Evolutionary conservation across 2,329 filamentous ascomycete species (phyloP), one percentile per base, ranked within the genome.

Genomic region (Aspergillus sclerotialis): DNA sequence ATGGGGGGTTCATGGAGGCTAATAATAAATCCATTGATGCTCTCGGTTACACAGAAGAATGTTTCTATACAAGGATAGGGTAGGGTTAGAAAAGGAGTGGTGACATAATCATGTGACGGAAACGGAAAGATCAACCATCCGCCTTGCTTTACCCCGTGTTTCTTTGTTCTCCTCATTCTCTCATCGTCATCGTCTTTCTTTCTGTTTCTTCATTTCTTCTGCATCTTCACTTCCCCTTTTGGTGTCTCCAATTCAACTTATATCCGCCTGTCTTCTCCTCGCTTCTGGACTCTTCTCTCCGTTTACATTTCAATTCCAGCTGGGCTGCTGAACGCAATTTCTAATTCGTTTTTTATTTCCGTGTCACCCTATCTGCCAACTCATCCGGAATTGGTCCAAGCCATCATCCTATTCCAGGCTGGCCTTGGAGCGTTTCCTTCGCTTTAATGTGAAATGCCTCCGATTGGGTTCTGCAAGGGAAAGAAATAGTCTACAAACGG

Each of bases 111-210:
- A n/a, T n/a, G n/a, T n/a, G n/a, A n/a, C n/a, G n/a, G n/a, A n/a
- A n/a, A n/a, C n/a, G n/a, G n/a, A n/a, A n/a, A n/a, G n/a, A n/a
- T n/a, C n/a, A n/a, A n/a, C n/a, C n/a, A n/a, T n/a, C n/a, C n/a
- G n/a, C n/a, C n/a, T n/a, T n/a, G n/a, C n/a, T n/a, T n/a, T n/a
- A n/a, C n/a, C n/a, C n/a, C n/a, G n/a, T n/a, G n/a, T n/a, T n/a
- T n/a, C n/a, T n/a, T n/a, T n/a, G n/a, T n/a, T n/a, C n/a, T n/a
- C n/a, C n/a, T n/a, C n/a, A n/a, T 17, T 40, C 33, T 41, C 19
- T 45, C 36, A 38, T 34, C 39, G 28, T 28, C 21, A 34, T 30
- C 28, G 11, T 32, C 25, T 10, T 23, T 10, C 10, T 10, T 23
- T 7, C 19, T 23, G 7, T 23, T 23, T 23, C 6, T 10, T 23